phyloP scores from a whole-genome alignment of 163 green algal genomes.

The Scenedesmus sp. region DNA sequence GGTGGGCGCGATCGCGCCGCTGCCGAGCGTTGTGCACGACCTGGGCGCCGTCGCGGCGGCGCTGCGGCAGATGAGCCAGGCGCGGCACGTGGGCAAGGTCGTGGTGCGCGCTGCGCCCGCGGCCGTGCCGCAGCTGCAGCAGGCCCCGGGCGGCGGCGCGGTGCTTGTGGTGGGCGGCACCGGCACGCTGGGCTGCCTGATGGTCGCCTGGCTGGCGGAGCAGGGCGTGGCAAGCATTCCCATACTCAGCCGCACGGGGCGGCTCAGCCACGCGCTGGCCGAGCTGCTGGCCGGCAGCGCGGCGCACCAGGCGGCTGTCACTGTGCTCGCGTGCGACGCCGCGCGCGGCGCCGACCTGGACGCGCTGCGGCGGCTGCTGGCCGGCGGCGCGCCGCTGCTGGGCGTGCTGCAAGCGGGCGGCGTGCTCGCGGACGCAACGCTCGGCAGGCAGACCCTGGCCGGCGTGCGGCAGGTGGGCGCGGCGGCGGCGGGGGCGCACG shows the following conservation, averaged over 20 bases:
- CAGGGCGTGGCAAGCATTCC: slow-evolving; percentile 32
- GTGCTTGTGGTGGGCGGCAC: slow-evolving; percentile 60
- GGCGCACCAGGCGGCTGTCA: not conserved
- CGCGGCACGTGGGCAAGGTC: slow-evolving; percentile 64
- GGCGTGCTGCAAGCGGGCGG: slow-evolving; percentile 76
- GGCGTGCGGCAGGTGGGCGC: slow-evolving; percentile 57
- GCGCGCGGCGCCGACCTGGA: not conserved
- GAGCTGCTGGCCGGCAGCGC: not conserved
- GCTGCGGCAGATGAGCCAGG: slow-evolving; percentile 63
- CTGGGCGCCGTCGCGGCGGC: slow-evolving; percentile 49
- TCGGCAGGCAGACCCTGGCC: slow-evolving; percentile 63
- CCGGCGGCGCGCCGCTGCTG: not conserved
- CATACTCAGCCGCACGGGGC: slow-evolving; percentile 70
- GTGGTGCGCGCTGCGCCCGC: slow-evolving; percentile 39
- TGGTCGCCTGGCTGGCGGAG: slow-evolving; percentile 57
- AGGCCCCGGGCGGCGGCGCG: slow-evolving; percentile 1
- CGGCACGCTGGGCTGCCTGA: slow-evolving; percentile 53
- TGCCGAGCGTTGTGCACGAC: slow-evolving; percentile 48
- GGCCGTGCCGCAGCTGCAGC: slow-evolving; percentile 3
- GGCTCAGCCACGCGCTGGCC: slow-evolving; percentile 30
- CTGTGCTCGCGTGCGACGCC: not conserved
- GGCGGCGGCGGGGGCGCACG: no score
- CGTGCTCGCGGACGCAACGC: slow-evolving; percentile 75
- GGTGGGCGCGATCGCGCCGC: slow-evolving; percentile 38
- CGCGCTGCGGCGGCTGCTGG: not conserved